These are phyloP conservation scores for Aureobasidium sp. DNA, from an alignment of 2,329 filamentous ascomycete genomes.

Conservation along the genomic window DNA sequence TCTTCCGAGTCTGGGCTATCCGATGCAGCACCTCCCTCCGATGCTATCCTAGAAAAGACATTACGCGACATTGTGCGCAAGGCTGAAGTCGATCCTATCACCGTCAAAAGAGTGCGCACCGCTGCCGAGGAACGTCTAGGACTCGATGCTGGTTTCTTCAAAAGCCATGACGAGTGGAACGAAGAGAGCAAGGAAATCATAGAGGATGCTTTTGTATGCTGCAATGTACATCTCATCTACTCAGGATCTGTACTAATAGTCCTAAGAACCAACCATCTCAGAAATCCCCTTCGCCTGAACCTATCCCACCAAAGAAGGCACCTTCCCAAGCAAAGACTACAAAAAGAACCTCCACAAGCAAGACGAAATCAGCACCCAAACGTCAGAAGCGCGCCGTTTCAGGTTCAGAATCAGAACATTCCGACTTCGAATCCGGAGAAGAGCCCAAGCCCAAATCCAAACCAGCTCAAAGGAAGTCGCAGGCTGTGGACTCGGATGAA, in stretches of 20 bases:
- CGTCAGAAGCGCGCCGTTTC: constrained; percentile 9
- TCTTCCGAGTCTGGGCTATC: not conserved
- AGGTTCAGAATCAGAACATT: constrained; percentile 8
- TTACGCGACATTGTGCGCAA: constrained; percentile 34
- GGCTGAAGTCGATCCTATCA: constrained; percentile 43
- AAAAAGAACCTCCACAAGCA: not conserved
- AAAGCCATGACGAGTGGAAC: constrained; percentile 46
- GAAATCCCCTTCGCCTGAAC: not conserved
- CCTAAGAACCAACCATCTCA: constrained; percentile 5
- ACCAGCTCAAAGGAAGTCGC: not conserved
- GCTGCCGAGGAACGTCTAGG: constrained; percentile 44
- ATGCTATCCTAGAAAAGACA: constrained; percentile 30
- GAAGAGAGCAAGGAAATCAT: constrained; percentile 45
- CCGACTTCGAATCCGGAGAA: constrained; percentile 10
- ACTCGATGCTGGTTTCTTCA: constrained; percentile 48
- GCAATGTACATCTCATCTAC: not conserved
- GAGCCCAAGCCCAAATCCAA: not conserved
- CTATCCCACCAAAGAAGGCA: constrained; percentile 4
- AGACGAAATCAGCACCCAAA: not conserved
- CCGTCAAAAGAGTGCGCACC: constrained; percentile 48
- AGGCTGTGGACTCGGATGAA: not conserved
- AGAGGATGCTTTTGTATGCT: constrained; percentile 38
- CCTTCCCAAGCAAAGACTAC: not conserved
- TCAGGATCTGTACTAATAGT: not conserved
- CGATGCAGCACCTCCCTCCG: constrained; percentile 22